Evolutionary conservation across 148 eudicot genomes (phyloP), one percentile per base, ranked within the genome.

Genomic region (Silene latifolia): DNA sequence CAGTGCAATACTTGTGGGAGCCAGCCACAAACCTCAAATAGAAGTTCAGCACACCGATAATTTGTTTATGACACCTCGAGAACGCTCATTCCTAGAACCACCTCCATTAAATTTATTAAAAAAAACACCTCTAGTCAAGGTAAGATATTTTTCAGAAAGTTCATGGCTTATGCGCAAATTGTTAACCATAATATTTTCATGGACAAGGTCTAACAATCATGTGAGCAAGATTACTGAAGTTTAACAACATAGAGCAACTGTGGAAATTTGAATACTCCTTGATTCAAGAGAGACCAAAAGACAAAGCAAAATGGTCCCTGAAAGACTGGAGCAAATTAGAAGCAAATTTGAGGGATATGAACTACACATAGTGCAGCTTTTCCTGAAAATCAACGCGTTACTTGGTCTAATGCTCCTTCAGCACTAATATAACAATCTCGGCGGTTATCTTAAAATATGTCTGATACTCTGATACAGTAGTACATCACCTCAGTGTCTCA

Each of bases 241-340:
- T 12, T 14, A 63, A 3, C 67, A 63, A 24, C 18, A 10, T 24
- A 24, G n/a, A 63, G 67, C 14, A 0, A 63, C 13, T 11, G 35
- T 13, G 27, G 39, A 72, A 57, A 6, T 53, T 3, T 24, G 1
- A 71, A 24, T 51, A 53, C 21, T 17, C 14, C 5, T 71, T 53
- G 73, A 71, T 71, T 32, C 21, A 71, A 71, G 21, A 54, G 60
- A 71, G 32, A 19, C 20, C 35, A 2, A 54, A 54, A 66, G n/a
- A 5, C 19, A 35, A 53, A 53, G 11, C 35, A 53, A 29, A 53
- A 71, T 54, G 21, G 73, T 71, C 21, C 7, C 12, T 24, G 48
- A 72, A 56, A 65, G 29, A 11, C 12, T 62, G 29, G 29, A 62
- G 65, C 65, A 62, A 23, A 8, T 24, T 63, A 32, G n/a, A 56